These are phyloP conservation scores for Fusarium nematophilum DNA, from an alignment of 2,329 filamentous ascomycete species.

Conservation along the genomic window DNA sequence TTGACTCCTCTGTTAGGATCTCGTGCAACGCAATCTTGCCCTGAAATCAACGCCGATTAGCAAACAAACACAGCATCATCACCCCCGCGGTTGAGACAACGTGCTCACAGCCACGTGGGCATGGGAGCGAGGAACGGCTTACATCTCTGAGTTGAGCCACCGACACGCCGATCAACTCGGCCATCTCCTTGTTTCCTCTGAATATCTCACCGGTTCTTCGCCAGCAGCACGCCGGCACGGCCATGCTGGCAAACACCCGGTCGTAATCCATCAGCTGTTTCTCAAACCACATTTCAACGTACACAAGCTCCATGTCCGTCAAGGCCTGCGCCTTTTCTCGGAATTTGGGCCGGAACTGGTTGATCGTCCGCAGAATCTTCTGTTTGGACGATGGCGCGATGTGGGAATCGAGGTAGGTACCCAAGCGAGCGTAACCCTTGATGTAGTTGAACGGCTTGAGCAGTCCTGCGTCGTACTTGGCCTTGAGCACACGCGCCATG, in stretches of 20 bases:
- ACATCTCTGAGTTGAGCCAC: conserved; percentile 93
- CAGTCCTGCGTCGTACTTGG: conserved; percentile 95
- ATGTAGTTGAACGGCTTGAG: conserved; percentile 99
- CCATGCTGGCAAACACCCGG: conserved; percentile 98
- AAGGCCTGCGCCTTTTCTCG: conserved; percentile 92
- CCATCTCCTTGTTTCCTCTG: conserved; percentile 98
- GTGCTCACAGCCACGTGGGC: conserved; percentile 8
- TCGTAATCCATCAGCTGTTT: conserved; percentile 97
- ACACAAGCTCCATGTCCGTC: conserved; percentile 92
- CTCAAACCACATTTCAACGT: conserved; percentile 99
- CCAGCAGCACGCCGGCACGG: conserved; percentile 97
- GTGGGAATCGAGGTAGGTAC: conserved; percentile 91
- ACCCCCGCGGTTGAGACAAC: conserved; percentile 6
- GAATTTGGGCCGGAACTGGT: conserved; percentile 95
- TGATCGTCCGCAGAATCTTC: conserved; percentile 90
- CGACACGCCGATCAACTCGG: conserved; percentile 91
- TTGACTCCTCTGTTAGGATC: conserved; percentile 92
- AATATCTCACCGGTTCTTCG: conserved; percentile 97
- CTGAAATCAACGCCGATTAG: conserved; percentile 58
- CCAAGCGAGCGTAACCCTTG: conserved; percentile 90
- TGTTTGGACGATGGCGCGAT: conserved; percentile 85
- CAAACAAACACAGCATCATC: conserved; percentile 5
- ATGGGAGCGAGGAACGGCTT: conserved; percentile 53
- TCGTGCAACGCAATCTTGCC: conserved; percentile 96
- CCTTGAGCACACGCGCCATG: conserved; percentile 92